phyloP scores from a whole-genome alignment of 2,329 filamentous ascomycete species.

The Alternaria viburni region DNA sequence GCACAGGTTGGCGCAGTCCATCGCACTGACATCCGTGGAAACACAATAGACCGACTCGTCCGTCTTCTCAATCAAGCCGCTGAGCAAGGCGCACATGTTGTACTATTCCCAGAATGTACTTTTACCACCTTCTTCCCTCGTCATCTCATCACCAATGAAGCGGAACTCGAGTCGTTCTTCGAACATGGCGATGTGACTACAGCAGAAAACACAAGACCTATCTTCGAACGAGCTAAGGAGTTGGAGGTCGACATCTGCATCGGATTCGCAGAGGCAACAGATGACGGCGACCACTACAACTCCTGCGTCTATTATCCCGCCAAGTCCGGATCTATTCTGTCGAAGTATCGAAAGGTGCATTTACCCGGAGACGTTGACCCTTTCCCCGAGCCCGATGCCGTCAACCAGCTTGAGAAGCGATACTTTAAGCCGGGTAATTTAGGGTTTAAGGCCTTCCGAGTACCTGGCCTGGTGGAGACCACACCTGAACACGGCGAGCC shows the following conservation, averaged over 20 bases:
- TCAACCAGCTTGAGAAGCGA: conserved; percentile 62
- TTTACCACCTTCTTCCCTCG: conserved; percentile 64
- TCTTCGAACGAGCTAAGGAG: conserved; percentile 56
- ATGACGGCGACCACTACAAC: conserved; percentile 42
- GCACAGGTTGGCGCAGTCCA: conserved; percentile 60
- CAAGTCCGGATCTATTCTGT: conserved; percentile 20
- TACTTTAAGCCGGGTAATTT: conserved; percentile 61
- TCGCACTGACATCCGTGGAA: conserved; percentile 45
- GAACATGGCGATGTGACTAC: conserved; percentile 52
- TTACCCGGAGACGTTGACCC: conserved; percentile 26
- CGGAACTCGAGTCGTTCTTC: conserved; percentile 57
- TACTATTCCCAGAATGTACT: conserved; percentile 61
- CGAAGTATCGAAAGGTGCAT: conserved; percentile 28
- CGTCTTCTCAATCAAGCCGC: conserved; percentile 55
- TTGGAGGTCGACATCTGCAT: conserved; percentile 59
- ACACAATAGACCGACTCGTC: conserved; percentile 56
- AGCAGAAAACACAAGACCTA: conserved; percentile 51
- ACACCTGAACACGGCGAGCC: conserved; percentile 51
- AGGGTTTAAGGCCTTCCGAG: conserved; percentile 51
- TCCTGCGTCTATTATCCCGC: conserved; percentile 30
- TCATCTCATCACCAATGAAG: conserved; percentile 53
- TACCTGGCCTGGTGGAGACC: conserved; percentile 25
- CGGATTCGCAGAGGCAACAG: conserved; percentile 58
- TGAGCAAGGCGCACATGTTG: conserved; percentile 52
- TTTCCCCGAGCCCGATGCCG: conserved; percentile 49